Percentiles rank a stretch among this genome's conserved stretches.
phyloP scores from a whole-genome alignment of 1,284 basidiomycete species.

The Trichosporon faecale region DNA sequence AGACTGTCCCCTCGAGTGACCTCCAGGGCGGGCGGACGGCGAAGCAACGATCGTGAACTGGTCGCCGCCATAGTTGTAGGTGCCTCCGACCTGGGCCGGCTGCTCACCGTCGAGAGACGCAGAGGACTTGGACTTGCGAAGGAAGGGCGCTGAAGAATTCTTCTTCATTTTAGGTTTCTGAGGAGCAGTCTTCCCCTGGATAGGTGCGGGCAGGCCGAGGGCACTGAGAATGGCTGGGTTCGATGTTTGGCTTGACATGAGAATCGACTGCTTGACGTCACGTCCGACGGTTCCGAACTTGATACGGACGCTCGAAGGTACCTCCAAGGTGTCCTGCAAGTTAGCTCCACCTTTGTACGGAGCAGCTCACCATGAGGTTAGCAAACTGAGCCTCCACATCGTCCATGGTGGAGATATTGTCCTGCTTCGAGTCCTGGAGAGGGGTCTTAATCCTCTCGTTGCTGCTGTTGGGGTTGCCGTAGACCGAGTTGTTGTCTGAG shows the following conservation, averaged over 20 bases:
- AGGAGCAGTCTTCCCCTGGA: conserved; percentile 2
- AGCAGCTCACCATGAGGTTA: conserved; percentile 36
- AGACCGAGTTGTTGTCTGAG: conserved; percentile 4
- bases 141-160: conserved; percentile 39
- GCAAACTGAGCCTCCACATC: conserved; percentile 44
- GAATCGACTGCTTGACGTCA: conserved; percentile 45
- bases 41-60: conserved; percentile 44
- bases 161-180: conserved; percentile 36
- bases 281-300: conserved; percentile 44
- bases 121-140: conserved; percentile 45
- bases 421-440: conserved; percentile 19
- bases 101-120: conserved; percentile 25
- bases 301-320: conserved; percentile 41
- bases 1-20: conserved; percentile 26
- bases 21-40: conserved; percentile 16
- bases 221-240: conserved; percentile 43
- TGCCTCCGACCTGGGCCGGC: conserved; percentile 1
- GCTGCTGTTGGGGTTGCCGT: not conserved
- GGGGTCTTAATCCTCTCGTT: conserved; percentile 24
- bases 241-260: conserved; percentile 38
- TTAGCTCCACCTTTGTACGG: not conserved
- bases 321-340: conserved; percentile 43
- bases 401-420: conserved; percentile 16
- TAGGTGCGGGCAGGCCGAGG: conserved; percentile 37
- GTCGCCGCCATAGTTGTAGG: conserved; percentile 33